Evolutionary conservation across 1,284 basidiomycete species (phyloP).

Genomic region (Pseudozyma pruni): DNA sequence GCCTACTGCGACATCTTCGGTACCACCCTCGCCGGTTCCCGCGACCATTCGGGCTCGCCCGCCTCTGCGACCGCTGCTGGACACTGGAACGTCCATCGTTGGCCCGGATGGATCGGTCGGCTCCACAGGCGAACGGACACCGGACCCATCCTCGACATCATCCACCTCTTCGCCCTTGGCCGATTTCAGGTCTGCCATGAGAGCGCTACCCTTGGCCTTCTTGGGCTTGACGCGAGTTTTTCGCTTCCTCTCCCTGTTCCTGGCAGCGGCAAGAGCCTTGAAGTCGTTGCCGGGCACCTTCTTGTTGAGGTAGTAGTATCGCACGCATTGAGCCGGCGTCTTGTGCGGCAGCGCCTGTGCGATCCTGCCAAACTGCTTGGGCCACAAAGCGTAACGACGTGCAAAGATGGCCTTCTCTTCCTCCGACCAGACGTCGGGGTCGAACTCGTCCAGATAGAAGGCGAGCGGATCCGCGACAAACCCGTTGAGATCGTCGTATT

Average conservation of each 20-base stretch:
- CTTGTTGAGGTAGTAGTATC: constrained; percentile 95
- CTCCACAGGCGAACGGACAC: constrained; percentile 35
- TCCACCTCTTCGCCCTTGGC: constrained; percentile 65
- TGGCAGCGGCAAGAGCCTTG: constrained; percentile 61
- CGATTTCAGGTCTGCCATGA: constrained; percentile 66
- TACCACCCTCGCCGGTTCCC: constrained; percentile 1
- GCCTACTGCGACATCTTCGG: constrained; percentile 14
- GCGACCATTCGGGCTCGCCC: constrained; percentile 20
- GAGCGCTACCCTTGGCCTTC: constrained; percentile 67
- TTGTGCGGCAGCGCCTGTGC: constrained; percentile 85
- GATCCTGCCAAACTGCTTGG: constrained; percentile 92
- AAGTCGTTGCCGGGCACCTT: constrained; percentile 71
- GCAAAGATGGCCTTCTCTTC: constrained; percentile 84
- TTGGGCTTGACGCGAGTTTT: constrained; percentile 63
- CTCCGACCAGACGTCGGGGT: constrained; percentile 77
- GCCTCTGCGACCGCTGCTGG: constrained; percentile 24
- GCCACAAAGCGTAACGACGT: constrained; percentile 82
- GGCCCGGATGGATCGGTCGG: constrained; percentile 18
- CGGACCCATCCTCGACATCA: constrained; percentile 51
- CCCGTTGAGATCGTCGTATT: constrained; percentile 85
- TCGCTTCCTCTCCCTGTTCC: constrained; percentile 64
- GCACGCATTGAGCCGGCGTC: constrained; percentile 86
- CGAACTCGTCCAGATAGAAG: constrained; percentile 71
- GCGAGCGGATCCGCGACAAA: constrained; percentile 80
- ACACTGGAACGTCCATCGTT: constrained; percentile 2